Conservation (phyloP, 176 grass and related monocot species). For the Poa pratensis region DNA sequence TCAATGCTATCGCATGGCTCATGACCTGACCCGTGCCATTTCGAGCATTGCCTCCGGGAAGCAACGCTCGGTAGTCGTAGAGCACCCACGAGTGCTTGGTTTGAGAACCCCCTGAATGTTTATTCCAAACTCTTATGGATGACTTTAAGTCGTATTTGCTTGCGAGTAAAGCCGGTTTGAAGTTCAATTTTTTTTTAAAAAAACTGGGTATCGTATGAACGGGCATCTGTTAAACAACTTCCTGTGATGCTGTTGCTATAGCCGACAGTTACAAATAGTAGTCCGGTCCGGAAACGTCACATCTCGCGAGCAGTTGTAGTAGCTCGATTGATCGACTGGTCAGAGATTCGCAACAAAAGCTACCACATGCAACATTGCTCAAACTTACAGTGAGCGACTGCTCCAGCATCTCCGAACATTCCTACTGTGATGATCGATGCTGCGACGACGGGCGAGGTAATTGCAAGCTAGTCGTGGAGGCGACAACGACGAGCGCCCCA, state of each 20-base stretch:
- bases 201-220: no score
- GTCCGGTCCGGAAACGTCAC: no score
- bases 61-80: no score
- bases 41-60: background rate
- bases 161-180: no score
- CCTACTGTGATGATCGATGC: background rate
- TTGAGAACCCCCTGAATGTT: background rate
- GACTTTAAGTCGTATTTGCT: background rate
- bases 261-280: no score
- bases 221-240: no score
- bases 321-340: background rate
- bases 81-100: background rate
- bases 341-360: background rate
- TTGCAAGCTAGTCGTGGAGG: background rate
- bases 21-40: background rate
- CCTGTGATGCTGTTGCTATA: no score
- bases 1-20: no score
- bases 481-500: background rate
- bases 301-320: background rate
- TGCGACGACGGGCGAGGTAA: background rate
- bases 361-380: background rate
- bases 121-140: background rate
- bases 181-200: no score
- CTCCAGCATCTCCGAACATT: slow-evolving; percentile 14
- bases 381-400: background rate